Evolutionary conservation across 2,329 filamentous ascomycete species (phyloP), one percentile per base, ranked within the genome.

Genomic region (Fragosphaeria purpurea): DNA sequence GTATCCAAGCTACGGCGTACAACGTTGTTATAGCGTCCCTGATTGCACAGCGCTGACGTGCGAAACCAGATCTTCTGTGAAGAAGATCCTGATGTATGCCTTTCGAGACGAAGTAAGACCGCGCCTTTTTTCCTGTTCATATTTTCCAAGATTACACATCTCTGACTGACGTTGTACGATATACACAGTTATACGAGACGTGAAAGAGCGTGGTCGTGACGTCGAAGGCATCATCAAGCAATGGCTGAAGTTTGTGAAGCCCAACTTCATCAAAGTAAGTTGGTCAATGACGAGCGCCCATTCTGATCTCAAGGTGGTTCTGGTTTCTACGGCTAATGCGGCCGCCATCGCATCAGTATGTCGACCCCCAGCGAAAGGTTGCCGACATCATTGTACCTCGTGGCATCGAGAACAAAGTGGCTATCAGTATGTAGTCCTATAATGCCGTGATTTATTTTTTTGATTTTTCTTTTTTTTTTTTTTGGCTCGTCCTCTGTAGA

Each of bases 221-320:
- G 86, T 97, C 51, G 86, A 96, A 63, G 93, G 93, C 41, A 91
- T 90, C 61, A 90, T 98, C 65, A 97, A 97, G 67, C 93, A 98
- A 66, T 98, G 93, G 93, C 96, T 97, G 65, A 73, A 72, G 9
- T 98, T 86, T 63, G 93, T 98, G 42, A 98, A 98, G 68, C 93
- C 93, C 4, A 97, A 97, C 62, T 97, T 94, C 61, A 86, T 91
- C 65, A 88, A 85, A 67, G 77, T 76, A 62, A 50, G 60, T 22
- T 22, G 22, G 3, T 22, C 22, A 22, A 22, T 22, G 22, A 22
- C 22, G 22, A 22, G 3, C 22, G 22, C 22, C 22, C 22, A 22
- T 22, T 22, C 22, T 22, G 22, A 22, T 22, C 22, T 22, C 22
- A 22, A 22, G 22, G 22, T 22, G 22, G 22, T 22, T 22, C 22